phyloP scores from a whole-genome alignment of 805 yeast genomes.

The Saccharomyces mikatae region DNA sequence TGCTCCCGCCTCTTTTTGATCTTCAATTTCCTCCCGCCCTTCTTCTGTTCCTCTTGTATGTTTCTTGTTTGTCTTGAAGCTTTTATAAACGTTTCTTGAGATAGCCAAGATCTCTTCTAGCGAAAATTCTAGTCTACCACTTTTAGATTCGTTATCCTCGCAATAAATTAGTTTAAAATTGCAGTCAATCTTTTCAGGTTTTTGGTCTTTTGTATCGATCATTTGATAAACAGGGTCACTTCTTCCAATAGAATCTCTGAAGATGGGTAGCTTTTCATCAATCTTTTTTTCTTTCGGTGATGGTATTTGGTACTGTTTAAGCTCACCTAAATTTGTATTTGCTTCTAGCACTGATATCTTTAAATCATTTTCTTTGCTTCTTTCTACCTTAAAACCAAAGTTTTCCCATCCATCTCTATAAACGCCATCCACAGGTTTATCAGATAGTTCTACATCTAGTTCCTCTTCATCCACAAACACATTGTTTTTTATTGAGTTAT shows the following conservation, averaged over 20 bases:
- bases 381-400: slow-evolving; percentile 40
- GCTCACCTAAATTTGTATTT: slow-evolving; percentile 40
- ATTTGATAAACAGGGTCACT: slow-evolving; percentile 40
- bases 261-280: slow-evolving; percentile 31
- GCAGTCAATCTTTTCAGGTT: slow-evolving; percentile 49
- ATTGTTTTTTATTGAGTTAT: background rate
- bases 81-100: slow-evolving; percentile 32
- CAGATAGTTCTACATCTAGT: background rate
- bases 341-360: slow-evolving; percentile 48
- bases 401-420: slow-evolving; percentile 36
- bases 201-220: slow-evolving; percentile 48
- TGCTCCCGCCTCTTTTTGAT: background rate
- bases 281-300: background rate
- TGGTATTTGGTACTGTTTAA: slow-evolving; percentile 34
- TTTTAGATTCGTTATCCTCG: slow-evolving; percentile 31
- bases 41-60: background rate
- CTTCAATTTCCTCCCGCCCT: background rate
- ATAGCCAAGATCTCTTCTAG: slow-evolving; percentile 57
- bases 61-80: background rate
- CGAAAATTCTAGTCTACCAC: slow-evolving; percentile 44
- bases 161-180: slow-evolving; percentile 54
- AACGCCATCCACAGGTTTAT: background rate
- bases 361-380: slow-evolving; percentile 58
- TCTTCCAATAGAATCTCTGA: slow-evolving; percentile 32
- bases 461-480: background rate